A percentile compares a stretch with the other conserved stretches of the same genome.
These are phyloP conservation scores for slime mould (Dictyostelium discoideum) DNA, from an alignment of 78 protist species.

Conservation along the genomic window DNA sequence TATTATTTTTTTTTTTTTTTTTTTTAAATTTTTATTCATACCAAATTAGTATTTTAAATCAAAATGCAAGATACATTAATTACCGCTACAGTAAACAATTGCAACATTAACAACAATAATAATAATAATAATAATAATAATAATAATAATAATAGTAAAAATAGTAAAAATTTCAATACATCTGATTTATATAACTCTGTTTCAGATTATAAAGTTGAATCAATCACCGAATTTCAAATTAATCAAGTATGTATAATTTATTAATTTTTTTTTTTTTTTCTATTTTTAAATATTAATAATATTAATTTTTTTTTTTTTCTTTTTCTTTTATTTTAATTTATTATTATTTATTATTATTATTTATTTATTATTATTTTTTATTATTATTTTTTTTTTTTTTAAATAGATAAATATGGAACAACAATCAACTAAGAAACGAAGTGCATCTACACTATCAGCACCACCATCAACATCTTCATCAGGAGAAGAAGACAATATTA, in stretches of 20 bases:
- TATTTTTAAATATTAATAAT: neutral
- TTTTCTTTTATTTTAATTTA: neutral
- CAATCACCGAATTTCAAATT: slow-evolving; percentile 14
- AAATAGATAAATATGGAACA: neutral
- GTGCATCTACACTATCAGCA: neutral
- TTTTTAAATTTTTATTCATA: neutral
- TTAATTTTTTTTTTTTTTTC: neutral
- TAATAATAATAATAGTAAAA: neutral
- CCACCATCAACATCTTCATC: slow-evolving; percentile 1
- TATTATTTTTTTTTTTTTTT: neutral
- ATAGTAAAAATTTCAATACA: neutral
- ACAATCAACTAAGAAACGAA: neutral
- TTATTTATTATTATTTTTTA: neutral
- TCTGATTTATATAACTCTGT: neutral
- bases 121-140: neutral
- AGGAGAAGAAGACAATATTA: neutral
- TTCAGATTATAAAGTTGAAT: slow-evolving; percentile 8
- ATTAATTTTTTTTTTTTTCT: neutral
- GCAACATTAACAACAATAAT: neutral
- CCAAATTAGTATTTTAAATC: neutral
- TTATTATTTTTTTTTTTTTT: neutral
- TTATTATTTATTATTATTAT: neutral
- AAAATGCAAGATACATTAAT: slow-evolving; percentile 14
- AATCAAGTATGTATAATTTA: neutral
- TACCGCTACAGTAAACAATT: neutral